Conservation (phyloP, 768 basidiomycete genomes). For the Pleurotus citrinopileatus region DNA sequence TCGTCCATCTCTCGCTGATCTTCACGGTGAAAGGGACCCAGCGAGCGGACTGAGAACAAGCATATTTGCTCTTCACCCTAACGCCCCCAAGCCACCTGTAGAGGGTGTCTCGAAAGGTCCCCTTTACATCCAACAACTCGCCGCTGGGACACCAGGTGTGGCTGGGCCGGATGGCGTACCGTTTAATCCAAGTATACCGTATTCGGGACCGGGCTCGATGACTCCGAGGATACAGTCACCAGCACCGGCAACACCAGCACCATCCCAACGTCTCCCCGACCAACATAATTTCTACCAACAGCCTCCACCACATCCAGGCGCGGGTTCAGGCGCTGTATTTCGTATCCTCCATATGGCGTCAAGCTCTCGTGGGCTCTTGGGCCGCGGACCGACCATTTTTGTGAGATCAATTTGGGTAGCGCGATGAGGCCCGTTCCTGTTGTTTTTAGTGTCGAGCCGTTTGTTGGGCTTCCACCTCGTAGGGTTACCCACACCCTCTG, state of each 20-base stretch:
- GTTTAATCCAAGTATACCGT: too few relatives aligned
- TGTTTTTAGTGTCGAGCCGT: slow-evolving; percentile 54
- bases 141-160: too few relatives aligned
- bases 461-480: slow-evolving; percentile 15
- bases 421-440: slow-evolving; percentile 62
- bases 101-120: slow-evolving; percentile 54
- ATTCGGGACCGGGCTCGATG: slow-evolving; percentile 11
- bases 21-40: slow-evolving; percentile 25
- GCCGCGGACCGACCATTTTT: slow-evolving; percentile 58
- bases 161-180: too few relatives aligned
- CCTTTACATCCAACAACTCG: slow-evolving; percentile 48
- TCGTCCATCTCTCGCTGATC: slow-evolving; percentile 30
- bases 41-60: slow-evolving; percentile 24
- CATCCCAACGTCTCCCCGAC: neutral
- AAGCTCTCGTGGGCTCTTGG: neutral
- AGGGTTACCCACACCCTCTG: too few relatives aligned
- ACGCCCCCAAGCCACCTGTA: slow-evolving; percentile 39
- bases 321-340: neutral
- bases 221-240: too few relatives aligned
- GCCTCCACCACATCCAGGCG: slow-evolving; percentile 20
- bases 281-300: slow-evolving; percentile 2
- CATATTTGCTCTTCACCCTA: slow-evolving; percentile 44
- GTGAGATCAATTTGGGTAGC: slow-evolving; percentile 43
- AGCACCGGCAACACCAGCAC: slow-evolving; percentile 13
- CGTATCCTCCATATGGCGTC: neutral